Percentiles rank a stretch among this genome's conserved stretches.
Conservation (phyloP, 1,284 basidiomycete genomes). For the Hymenochaete sp. region DNA sequence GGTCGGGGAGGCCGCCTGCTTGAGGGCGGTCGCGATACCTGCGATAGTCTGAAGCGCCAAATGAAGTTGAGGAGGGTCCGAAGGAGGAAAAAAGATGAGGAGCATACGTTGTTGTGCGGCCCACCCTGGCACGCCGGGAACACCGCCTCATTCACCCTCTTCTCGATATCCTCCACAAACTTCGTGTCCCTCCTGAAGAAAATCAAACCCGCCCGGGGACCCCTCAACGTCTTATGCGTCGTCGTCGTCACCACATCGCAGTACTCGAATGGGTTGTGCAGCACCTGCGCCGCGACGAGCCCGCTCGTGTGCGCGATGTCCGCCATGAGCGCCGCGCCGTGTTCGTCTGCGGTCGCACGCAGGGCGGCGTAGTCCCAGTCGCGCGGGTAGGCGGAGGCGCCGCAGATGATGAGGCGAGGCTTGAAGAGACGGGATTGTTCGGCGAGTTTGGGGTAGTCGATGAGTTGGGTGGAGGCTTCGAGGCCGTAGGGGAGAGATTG, state of each 20-base stretch:
- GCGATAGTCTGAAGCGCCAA: conserved; percentile 78
- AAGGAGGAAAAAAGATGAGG: neutral
- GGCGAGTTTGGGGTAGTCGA: conserved; percentile 83
- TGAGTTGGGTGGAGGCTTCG: conserved; percentile 75
- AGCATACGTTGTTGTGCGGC: conserved; percentile 92
- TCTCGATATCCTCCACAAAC: conserved; percentile 77
- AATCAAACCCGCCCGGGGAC: conserved; percentile 95
- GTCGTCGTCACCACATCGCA: conserved; percentile 98
- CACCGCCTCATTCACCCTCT: conserved; percentile 94
- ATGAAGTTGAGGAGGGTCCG: neutral
- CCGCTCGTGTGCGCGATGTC: conserved; percentile 99
- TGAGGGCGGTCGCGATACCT: conserved; percentile 90
- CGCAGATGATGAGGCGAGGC: conserved; percentile 93
- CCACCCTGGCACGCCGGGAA: conserved; percentile 99
- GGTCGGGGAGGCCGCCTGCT: conserved; percentile 84
- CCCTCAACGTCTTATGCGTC: conserved; percentile 99
- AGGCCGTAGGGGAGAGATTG: conserved; percentile 97
- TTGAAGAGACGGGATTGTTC: conserved; percentile 95
- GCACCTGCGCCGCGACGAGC: conserved; percentile 88
- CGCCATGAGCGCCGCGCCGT: conserved; percentile 88
- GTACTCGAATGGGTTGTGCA: conserved; percentile 90
- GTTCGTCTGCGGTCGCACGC: conserved; percentile 75
- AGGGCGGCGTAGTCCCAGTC: conserved; percentile 94
- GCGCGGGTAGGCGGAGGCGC: conserved; percentile 96
- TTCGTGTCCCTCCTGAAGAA: conserved; percentile 97